Base-by-base conservation (phyloP, 192 early-diverging fungal genomes). In the Rhizophagus sp. region DNA sequence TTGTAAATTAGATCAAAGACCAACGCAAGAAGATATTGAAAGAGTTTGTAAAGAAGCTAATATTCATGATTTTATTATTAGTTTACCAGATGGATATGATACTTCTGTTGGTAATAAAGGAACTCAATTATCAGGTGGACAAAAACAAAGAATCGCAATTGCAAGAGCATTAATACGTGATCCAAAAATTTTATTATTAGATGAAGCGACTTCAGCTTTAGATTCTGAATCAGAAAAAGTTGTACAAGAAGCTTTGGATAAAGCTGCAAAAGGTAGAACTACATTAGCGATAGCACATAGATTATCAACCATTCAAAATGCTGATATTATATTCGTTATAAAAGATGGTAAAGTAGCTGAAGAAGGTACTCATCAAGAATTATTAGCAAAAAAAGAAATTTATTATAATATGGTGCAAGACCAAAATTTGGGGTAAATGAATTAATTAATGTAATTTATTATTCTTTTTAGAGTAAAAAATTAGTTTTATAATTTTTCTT, bases 281-380 rank as follows among this genome's bases (percentile, higher is more conserved):
- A 78, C 85, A 91, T 61, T 90, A 33, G 80, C 87, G 41, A 87
- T 92, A 83, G 92, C 92, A 12, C 94, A 96, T 86, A 82, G 95
- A 11, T 85, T 97, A 41, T 90, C 92, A n/a, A 97, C 94, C 25
- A 93, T 97, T 76, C 93, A 90, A 57, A 91, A 96, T 77, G 92
- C 95, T 3, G 93, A 97, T 83, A 79, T 92, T 76, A 98, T 98
- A 80, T 92, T 93, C 36, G 95, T 96, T 12, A 90, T 98, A 75
- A 83, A 88, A 82, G 81, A 90, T 76, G 94, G 93, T n/a, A 79
- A 80, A 8, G 87, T 95, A 62, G 76, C 89, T 11, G 93, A 97
- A 84, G 77, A 85, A 62, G 97, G 97, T 57, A 92, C 84, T 41
- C 96, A 96, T 83, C 87, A 91, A 65, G 88, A 95, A 81, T 84